phyloP scores from a whole-genome alignment of 768 basidiomycete genomes.

The Lactarius sp. region DNA sequence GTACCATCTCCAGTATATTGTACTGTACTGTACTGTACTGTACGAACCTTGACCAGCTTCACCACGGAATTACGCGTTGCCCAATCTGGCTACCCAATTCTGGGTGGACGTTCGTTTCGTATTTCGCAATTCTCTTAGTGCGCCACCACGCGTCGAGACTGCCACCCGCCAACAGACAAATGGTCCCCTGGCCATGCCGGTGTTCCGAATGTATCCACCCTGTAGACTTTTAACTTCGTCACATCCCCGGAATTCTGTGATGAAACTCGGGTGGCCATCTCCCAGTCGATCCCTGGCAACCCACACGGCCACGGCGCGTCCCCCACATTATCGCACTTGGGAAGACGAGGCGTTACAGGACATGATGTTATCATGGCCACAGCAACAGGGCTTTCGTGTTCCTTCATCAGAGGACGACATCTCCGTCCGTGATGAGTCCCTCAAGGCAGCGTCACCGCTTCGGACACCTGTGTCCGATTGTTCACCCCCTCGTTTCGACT shows the following conservation, averaged over 20 bases:
- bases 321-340: not conserved
- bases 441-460: slow-evolving; percentile 13
- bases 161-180: not conserved
- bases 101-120: slow-evolving; percentile 18
- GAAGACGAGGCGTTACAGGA: slow-evolving; percentile 19
- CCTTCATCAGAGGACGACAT: not conserved
- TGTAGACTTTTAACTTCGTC: not conserved
- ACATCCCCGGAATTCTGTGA: not conserved
- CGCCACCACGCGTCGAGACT: not conserved
- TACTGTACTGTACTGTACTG: too few relatives aligned
- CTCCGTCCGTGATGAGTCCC: not conserved
- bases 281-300: slow-evolving; percentile 4
- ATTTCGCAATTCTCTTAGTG: slow-evolving; percentile 9
- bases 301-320: not conserved
- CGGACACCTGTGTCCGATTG: not conserved
- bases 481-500: slow-evolving; percentile 47
- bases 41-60: too few relatives aligned
- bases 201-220: not conserved
- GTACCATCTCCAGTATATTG: too few relatives aligned
- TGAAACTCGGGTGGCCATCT: not conserved
- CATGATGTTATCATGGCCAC: not conserved
- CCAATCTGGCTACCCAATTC: slow-evolving; percentile 13
- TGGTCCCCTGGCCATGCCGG: not conserved
- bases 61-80: not conserved
- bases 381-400: not conserved